Conservation (phyloP, 805 yeast species). For the Kodamaea laetipori region DNA sequence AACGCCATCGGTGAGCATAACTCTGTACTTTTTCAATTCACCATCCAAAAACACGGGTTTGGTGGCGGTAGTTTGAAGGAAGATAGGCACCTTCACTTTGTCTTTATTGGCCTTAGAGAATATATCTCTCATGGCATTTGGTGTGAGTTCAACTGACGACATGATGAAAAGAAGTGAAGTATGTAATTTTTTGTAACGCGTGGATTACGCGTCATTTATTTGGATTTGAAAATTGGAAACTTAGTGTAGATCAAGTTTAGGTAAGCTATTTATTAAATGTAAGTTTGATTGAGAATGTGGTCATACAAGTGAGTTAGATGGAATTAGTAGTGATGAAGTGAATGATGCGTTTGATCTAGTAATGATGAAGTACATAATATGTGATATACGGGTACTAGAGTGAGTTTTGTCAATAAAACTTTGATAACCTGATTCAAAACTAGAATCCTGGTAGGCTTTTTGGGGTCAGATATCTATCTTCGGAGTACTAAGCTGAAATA, state of each 20-base stretch:
- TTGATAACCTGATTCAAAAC: too few species aligned
- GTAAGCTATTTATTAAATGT: too few species aligned
- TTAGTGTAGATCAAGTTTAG: background rate
- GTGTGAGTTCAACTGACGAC: constrained; percentile 14
- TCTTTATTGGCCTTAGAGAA: constrained; percentile 20
- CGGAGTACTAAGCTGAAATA: too few species aligned
- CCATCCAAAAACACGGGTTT: constrained; percentile 39
- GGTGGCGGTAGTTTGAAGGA: constrained; percentile 37
- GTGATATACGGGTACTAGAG: too few species aligned
- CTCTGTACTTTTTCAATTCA: constrained; percentile 26
- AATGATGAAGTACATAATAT: too few species aligned
- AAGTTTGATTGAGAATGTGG: too few species aligned
- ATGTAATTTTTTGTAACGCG: constrained; percentile 10
- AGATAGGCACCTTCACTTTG: constrained; percentile 26
- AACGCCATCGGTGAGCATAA: constrained; percentile 42
- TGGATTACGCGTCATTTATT: constrained; percentile 8
- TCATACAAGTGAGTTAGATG: too few species aligned
- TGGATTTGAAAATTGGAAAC: background rate
- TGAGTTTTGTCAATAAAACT: too few species aligned
- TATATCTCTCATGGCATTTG: constrained; percentile 19
- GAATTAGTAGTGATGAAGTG: too few species aligned
- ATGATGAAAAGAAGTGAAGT: constrained; percentile 6
- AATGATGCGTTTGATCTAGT: too few species aligned
- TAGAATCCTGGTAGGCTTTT: too few species aligned
- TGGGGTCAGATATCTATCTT: too few species aligned